Conservation (phyloP, 2,329 filamentous ascomycete genomes). For the Pseudohalonectria lignicola region DNA sequence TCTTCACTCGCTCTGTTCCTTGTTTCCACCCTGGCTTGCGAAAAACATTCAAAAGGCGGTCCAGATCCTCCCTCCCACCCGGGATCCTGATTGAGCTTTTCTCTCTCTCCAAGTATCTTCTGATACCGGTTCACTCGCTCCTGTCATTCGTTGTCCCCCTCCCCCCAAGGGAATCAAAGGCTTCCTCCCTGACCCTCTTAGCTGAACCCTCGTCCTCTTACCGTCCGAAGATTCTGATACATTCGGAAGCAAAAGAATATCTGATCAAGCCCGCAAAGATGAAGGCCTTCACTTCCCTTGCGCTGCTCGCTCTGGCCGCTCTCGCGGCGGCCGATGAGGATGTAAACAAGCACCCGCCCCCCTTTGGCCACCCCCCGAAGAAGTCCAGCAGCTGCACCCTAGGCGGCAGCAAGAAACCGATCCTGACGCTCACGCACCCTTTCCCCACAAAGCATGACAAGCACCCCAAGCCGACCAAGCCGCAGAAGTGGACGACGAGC, state of each 20-base stretch:
- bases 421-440: background rate
- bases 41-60: constrained; percentile 3
- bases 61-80: background rate
- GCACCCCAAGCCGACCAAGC: constrained; percentile 7
- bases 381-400: too few species aligned
- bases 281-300: constrained; percentile 10
- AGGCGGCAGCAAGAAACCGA: background rate
- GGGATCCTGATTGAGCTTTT: background rate
- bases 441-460: constrained; percentile 1
- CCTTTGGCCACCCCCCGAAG: background rate
- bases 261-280: constrained; percentile 6
- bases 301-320: constrained; percentile 11
- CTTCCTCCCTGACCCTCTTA: too few species aligned
- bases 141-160: constrained; percentile 10
- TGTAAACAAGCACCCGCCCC: background rate
- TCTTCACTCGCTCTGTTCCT: too few species aligned
- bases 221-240: background rate
- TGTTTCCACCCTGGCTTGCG: too few species aligned
- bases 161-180: too few species aligned
- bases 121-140: constrained; percentile 12
- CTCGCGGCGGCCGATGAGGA: constrained; percentile 8
- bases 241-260: constrained; percentile 2
- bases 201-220: background rate
- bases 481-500: constrained; percentile 25
- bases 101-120: constrained; percentile 8